Conservation (phyloP, 2,329 filamentous ascomycete species). For the Curvularia sp. region DNA sequence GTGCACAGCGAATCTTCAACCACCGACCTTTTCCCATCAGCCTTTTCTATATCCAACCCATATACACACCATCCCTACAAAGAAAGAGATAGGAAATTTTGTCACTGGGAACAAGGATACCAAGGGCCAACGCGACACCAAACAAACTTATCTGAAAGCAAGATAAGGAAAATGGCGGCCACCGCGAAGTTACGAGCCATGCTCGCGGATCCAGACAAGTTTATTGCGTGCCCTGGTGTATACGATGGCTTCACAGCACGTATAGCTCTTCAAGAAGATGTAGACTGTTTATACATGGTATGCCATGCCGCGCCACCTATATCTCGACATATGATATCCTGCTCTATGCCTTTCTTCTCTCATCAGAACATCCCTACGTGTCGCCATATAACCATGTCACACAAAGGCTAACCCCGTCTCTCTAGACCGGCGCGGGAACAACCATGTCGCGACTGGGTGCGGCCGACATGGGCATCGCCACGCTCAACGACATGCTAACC, state of each 20-base stretch:
- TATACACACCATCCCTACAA: neutral
- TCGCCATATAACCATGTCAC: neutral
- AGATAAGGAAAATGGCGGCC: conserved; percentile 27
- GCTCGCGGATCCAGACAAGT: conserved; percentile 41
- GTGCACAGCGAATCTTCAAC: neutral
- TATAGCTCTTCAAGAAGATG: conserved; percentile 67
- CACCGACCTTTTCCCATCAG: neutral
- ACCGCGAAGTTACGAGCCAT: conserved; percentile 43
- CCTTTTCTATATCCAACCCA: neutral
- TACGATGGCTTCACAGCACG: conserved; percentile 72
- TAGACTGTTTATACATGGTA: conserved; percentile 73
- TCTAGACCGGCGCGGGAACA: conserved; percentile 68
- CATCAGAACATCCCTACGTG: neutral
- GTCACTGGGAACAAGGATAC: neutral
- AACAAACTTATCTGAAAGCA: conserved; percentile 11
- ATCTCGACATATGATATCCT: neutral
- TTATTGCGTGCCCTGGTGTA: conserved; percentile 68
- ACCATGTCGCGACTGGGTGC: conserved; percentile 66
- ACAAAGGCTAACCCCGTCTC: neutral
- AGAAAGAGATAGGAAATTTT: neutral
- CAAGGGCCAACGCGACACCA: conserved; percentile 17
- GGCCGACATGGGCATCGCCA: conserved; percentile 68
- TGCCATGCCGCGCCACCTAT: conserved; percentile 16
- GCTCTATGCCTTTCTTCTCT: neutral
- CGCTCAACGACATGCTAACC: conserved; percentile 67